A percentile compares a stretch with the other conserved stretches of the same genome.
These are phyloP conservation scores for Candida sakaeoensis DNA, from an alignment of 805 yeast genomes.

Conservation along the genomic window DNA sequence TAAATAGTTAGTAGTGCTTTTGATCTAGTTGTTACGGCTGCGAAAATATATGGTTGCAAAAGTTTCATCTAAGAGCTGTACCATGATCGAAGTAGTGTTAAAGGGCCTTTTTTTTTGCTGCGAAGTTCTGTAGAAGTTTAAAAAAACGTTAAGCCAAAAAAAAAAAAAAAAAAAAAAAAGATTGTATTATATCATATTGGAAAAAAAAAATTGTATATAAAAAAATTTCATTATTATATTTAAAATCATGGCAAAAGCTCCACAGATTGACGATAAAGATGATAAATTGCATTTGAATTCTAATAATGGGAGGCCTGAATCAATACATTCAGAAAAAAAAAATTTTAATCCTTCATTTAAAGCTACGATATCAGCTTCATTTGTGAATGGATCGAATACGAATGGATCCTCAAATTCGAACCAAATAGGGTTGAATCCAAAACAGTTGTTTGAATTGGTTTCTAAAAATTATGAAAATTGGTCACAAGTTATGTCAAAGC, in stretches of 20 bases:
- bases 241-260: slow-evolving; percentile 4
- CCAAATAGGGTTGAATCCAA: slow-evolving; percentile 17
- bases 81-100: neutral
- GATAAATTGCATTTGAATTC: neutral
- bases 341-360: neutral
- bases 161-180: too few species aligned
- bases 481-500: slow-evolving; percentile 30
- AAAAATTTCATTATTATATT: neutral
- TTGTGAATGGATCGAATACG: neutral
- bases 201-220: neutral
- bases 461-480: slow-evolving; percentile 36
- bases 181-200: too few species aligned
- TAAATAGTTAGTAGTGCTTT: neutral
- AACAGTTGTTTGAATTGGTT: slow-evolving; percentile 27
- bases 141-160: too few species aligned
- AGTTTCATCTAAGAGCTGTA: too few species aligned
- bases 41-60: neutral
- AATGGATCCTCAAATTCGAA: neutral
- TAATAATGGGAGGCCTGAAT: neutral
- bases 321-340: neutral
- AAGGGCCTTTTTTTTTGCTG: neutral
- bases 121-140: neutral
- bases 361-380: slow-evolving; percentile 6
- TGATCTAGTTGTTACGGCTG: neutral
- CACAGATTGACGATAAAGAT: neutral